These are phyloP conservation scores for Thoreauomyces humboldtii DNA, from an alignment of 192 early-diverging fungal species.

Conservation along the genomic window DNA sequence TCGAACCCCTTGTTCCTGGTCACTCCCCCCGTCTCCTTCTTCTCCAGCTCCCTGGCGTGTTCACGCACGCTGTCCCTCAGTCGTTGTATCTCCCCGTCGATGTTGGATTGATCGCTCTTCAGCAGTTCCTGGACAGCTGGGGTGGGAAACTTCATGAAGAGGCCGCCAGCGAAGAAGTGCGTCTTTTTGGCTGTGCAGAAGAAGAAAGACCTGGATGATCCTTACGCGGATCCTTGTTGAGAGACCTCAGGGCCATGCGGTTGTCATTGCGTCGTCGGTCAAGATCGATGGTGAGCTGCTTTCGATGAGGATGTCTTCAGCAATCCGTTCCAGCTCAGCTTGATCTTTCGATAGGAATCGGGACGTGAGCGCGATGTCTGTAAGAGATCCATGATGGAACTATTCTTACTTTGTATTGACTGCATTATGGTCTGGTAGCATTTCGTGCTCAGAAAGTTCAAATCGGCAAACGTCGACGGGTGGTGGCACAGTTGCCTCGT, in stretches of 20 bases:
- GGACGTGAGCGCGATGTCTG: too few relatives aligned
- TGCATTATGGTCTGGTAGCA: too few relatives aligned
- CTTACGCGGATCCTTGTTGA: too few relatives aligned
- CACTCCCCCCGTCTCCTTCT: slow-evolving; percentile 13
- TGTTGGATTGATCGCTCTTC: slow-evolving; percentile 26
- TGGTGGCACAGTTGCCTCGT: too few relatives aligned
- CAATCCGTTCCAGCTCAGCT: slow-evolving; percentile 32
- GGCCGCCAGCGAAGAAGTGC: slow-evolving; percentile 35
- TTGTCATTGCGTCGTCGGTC: slow-evolving; percentile 40
- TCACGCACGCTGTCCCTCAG: slow-evolving; percentile 25
- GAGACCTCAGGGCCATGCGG: slow-evolving; percentile 29
- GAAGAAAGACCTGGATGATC: too few relatives aligned
- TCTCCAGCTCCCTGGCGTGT: slow-evolving; percentile 22
- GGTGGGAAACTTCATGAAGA: slow-evolving; percentile 32
- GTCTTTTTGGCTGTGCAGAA: too few relatives aligned
- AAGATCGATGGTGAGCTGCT: slow-evolving; percentile 38
- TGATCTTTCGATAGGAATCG: too few relatives aligned
- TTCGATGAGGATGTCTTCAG: slow-evolving; percentile 40
- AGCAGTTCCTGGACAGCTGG: slow-evolving; percentile 25
- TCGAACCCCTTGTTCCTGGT: slow-evolving; percentile 12
- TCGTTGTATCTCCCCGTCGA: slow-evolving; percentile 33
- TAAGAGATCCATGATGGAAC: too few relatives aligned
- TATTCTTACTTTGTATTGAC: too few relatives aligned
- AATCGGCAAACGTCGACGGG: too few relatives aligned
- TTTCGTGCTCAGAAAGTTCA: too few relatives aligned